These are phyloP conservation scores for Selenicereus undatus DNA, from an alignment of 148 eudicot species.

Conservation along the genomic window DNA sequence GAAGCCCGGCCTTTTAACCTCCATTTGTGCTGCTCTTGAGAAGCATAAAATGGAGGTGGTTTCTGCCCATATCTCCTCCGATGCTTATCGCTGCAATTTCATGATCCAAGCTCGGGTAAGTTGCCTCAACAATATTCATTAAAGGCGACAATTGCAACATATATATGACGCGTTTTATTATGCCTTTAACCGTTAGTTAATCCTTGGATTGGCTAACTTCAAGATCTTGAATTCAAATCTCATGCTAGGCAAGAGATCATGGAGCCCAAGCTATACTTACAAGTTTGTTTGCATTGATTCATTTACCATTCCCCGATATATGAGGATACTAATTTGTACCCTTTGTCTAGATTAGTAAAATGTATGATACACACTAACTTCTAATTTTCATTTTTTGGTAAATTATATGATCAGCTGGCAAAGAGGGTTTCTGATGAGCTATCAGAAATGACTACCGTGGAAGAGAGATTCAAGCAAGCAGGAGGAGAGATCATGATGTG, in stretches of 20 bases:
- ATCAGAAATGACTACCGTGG: conserved; percentile 33
- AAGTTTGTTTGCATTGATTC: too few relatives aligned
- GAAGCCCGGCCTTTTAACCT: conserved; percentile 43
- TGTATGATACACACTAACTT: too few relatives aligned
- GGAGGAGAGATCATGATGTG: conserved; percentile 54
- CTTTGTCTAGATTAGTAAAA: too few relatives aligned
- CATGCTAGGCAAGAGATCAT: too few relatives aligned
- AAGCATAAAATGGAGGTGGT: conserved; percentile 51
- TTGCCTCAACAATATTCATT: too few relatives aligned
- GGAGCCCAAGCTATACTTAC: too few relatives aligned
- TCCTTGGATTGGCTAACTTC: background rate
- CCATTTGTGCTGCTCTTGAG: conserved; percentile 51
- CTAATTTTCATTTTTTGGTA: too few relatives aligned
- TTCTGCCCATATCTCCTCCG: conserved; percentile 43
- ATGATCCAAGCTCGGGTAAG: conserved; percentile 69
- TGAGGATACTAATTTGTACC: too few relatives aligned
- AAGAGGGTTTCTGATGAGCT: conserved; percentile 35
- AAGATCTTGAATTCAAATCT: too few relatives aligned
- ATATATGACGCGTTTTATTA: background rate
- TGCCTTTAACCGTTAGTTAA: background rate
- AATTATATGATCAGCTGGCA: conserved; percentile 26
- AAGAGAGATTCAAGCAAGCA: conserved; percentile 71
- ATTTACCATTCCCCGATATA: too few relatives aligned
- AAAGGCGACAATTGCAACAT: too few relatives aligned
- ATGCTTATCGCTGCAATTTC: conserved; percentile 31